These are phyloP conservation scores for Hymenochaete sp. DNA, from an alignment of 1,284 basidiomycete genomes.

Conservation along the genomic window DNA sequence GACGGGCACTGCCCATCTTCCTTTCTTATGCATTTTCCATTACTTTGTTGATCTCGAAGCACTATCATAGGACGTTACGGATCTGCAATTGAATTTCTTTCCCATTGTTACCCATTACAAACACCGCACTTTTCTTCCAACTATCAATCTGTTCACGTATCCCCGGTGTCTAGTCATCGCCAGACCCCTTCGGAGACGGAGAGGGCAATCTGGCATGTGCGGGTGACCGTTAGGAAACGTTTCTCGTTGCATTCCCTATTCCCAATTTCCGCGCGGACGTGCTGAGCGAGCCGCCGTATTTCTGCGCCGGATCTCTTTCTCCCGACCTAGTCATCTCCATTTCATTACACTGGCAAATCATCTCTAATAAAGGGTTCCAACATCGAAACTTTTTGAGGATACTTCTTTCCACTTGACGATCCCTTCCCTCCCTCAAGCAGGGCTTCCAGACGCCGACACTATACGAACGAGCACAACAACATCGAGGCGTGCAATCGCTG, in stretches of 20 bases:
- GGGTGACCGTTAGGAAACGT: too few species aligned
- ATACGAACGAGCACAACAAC: too few species aligned
- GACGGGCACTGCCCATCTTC: conserved; percentile 1
- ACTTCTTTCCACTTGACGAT: too few species aligned
- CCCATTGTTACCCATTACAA: conserved; percentile 3
- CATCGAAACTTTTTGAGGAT: too few species aligned
- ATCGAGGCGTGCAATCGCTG: too few species aligned
- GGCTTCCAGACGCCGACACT: too few species aligned
- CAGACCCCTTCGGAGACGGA: conserved; percentile 4
- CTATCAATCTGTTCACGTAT: neutral
- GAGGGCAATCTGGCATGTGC: neutral
- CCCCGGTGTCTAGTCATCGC: neutral
- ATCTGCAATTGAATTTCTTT: conserved; percentile 5
- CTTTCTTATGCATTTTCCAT: too few species aligned
- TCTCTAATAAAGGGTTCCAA: too few species aligned
- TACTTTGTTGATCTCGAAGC: neutral
- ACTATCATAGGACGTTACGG: neutral
- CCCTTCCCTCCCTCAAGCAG: too few species aligned
- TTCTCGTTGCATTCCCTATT: too few species aligned
- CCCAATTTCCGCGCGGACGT: neutral
- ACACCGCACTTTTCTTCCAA: neutral
- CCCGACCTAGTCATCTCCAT: neutral
- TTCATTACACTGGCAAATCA: too few species aligned
- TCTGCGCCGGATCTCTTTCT: neutral
- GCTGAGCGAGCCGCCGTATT: neutral